These are phyloP conservation scores for Hyaloperonospora brassicae DNA, from an alignment of 352 stramenopile genomes.

Conservation along the genomic window DNA sequence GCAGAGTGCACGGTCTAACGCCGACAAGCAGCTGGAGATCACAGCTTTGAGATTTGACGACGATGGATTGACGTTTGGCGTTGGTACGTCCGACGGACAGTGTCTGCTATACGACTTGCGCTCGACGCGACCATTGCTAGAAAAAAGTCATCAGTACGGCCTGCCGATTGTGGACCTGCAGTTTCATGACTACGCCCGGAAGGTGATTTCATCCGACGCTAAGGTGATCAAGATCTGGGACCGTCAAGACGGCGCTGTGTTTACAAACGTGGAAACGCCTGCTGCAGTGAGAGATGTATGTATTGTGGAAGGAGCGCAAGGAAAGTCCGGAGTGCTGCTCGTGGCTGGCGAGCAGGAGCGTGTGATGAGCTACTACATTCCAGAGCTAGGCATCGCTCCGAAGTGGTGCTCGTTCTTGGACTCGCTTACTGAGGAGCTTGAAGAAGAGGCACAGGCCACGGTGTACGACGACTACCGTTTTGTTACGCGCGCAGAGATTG, in stretches of 20 bases:
- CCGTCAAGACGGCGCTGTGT: slow-evolving; percentile 76
- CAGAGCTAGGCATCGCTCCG: slow-evolving; percentile 93
- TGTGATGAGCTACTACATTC: slow-evolving; percentile 98
- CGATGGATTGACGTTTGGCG: slow-evolving; percentile 91
- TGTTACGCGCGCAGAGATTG: slow-evolving; percentile 91
- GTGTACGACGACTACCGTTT: slow-evolving; percentile 99
- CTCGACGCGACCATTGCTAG: slow-evolving; percentile 88
- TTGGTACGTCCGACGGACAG: slow-evolving; percentile 90
- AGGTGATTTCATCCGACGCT: slow-evolving; percentile 92
- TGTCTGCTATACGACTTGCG: slow-evolving; percentile 95
- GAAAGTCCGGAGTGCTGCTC: slow-evolving; percentile 93
- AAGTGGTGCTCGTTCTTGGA: slow-evolving; percentile 99
- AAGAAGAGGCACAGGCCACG: slow-evolving; percentile 90
- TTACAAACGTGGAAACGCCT: slow-evolving; percentile 96
- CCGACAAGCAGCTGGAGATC: slow-evolving; percentile 66
- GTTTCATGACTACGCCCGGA: slow-evolving; percentile 86
- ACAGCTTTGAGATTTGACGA: slow-evolving; percentile 91
- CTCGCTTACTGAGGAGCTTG: slow-evolving; percentile 97
- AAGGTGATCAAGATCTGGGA: slow-evolving; percentile 99
- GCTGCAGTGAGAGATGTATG: slow-evolving; percentile 95
- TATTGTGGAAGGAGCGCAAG: slow-evolving; percentile 84
- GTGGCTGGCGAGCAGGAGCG: slow-evolving; percentile 95
- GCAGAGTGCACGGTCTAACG: slow-evolving; percentile 14
- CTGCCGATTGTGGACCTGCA: slow-evolving; percentile 92
- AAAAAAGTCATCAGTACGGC: slow-evolving; percentile 97